Evolutionary conservation across 345 rosid species (phyloP), one percentile per base, ranked within the genome.

Genomic region (Anacardium occidentale): DNA sequence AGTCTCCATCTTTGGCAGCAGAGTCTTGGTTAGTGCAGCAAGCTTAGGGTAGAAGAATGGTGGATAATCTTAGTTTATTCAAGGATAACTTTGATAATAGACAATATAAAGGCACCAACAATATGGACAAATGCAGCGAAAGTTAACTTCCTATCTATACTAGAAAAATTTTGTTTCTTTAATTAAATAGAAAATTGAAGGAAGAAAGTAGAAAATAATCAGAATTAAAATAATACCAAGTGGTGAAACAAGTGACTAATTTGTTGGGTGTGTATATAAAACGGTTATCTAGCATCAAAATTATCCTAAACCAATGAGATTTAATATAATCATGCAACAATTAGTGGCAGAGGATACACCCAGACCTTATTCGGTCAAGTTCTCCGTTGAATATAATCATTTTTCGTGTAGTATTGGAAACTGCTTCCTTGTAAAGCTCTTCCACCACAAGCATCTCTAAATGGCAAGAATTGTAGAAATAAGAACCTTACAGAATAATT

Each of bases 401-500:
- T 85, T 86, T 83, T 3, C 97, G 73, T 20, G 62, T 62, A 29
- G 94, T 91, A 63, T 83, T 83, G 55, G 63, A 71, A 37, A 94
- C 93, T 62, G 96, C 91, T 84, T 90, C 98, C 65, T 84, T 86
- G 87, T 86, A 94, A 47, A 94, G 98, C 87, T 94, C 98, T 76
- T 94, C 98, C 74, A 91, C 97, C 70, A 91, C 96, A 25, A 94
- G 92, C 98, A 94, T 94, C 86, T 94, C 98, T 94, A 85, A 62
- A 65, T 68, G 69, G 64, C 66, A 63, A 76, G 60, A 63, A 60
- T 20, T 62, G 62, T 51, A 13, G 24, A 21, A 42, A 66, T 66
- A 59, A 78, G 63, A 66, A 47, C 6, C 53, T 64, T 44, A 54
- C 42, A 10, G 37, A 44, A 37, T 64, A 34, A 47, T 54, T 48